These are phyloP conservation scores for Amauroascus verrucosus DNA, from an alignment of 2,329 filamentous ascomycete species.

Conservation along the genomic window DNA sequence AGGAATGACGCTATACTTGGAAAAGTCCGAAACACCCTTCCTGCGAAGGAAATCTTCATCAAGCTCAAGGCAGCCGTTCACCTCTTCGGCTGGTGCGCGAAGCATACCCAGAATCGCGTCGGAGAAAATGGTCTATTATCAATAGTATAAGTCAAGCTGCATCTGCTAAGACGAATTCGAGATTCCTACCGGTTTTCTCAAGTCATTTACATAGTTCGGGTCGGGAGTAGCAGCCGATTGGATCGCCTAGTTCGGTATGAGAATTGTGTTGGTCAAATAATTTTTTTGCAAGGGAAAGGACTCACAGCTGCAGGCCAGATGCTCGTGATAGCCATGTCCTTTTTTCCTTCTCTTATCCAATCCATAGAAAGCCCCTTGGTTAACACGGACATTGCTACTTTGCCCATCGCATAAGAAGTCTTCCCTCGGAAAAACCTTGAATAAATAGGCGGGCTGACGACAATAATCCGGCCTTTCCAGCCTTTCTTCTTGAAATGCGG, in stretches of 20 bases:
- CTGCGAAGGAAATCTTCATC: conserved; percentile 72
- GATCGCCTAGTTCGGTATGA: conserved; percentile 8
- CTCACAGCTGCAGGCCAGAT: conserved; percentile 70
- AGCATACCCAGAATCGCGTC: conserved; percentile 69
- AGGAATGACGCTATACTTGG: conserved; percentile 58
- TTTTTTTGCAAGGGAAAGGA: conserved; percentile 12
- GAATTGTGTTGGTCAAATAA: not conserved
- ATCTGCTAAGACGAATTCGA: not conserved
- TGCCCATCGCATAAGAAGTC: conserved; percentile 69
- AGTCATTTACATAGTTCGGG: conserved; percentile 32
- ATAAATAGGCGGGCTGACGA: conserved; percentile 78
- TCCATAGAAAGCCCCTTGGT: conserved; percentile 78
- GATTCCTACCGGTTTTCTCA: conserved; percentile 49
- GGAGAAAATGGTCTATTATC: conserved; percentile 57
- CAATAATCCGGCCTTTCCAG: conserved; percentile 56
- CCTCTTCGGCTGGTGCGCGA: conserved; percentile 44
- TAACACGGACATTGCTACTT: conserved; percentile 71
- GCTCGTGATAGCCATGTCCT: conserved; percentile 64
- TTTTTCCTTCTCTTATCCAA: conserved; percentile 54
- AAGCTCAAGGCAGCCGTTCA: conserved; percentile 63
- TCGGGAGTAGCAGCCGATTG: conserved; percentile 12
- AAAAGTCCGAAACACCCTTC: conserved; percentile 58
- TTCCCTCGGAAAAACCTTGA: conserved; percentile 76
- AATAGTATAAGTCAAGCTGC: not conserved
- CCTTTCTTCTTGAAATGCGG: conserved; percentile 51